These are phyloP conservation scores for Afroboletus lepidellus DNA, from an alignment of 1,284 basidiomycete species.

Conservation along the genomic window DNA sequence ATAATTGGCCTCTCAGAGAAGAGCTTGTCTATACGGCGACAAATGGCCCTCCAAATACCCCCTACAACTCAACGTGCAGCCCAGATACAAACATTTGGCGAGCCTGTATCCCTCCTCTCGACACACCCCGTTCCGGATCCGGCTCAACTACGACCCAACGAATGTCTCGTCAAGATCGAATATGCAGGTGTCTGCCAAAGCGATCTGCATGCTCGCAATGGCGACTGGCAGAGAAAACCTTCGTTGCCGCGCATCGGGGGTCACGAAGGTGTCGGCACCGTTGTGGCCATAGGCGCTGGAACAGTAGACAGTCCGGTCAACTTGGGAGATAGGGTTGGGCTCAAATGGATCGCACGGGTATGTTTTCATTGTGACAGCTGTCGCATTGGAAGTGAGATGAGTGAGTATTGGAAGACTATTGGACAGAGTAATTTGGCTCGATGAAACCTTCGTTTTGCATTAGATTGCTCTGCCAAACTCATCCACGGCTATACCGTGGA, in stretches of 20 bases:
- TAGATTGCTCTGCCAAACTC: conserved; percentile 42
- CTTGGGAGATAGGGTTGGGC: conserved; percentile 67
- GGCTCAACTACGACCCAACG: conserved; percentile 56
- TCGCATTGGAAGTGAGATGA: conserved; percentile 50
- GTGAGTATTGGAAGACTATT: conserved; percentile 33
- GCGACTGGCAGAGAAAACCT: conserved; percentile 51
- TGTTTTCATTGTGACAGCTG: conserved; percentile 67
- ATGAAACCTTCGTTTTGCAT: not conserved
- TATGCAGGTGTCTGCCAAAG: conserved; percentile 67
- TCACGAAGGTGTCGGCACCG: conserved; percentile 60
- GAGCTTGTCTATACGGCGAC: not conserved
- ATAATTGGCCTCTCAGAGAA: too few relatives aligned
- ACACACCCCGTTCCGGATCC: conserved; percentile 54
- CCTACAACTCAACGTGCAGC: conserved; percentile 51
- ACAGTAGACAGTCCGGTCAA: conserved; percentile 44
- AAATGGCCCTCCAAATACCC: conserved; percentile 22
- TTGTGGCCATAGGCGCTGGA: conserved; percentile 65
- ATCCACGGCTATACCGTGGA: conserved; percentile 59
- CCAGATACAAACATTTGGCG: conserved; percentile 40
- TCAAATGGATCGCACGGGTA: conserved; percentile 70
- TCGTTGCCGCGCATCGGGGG: conserved; percentile 66
- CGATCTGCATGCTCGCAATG: conserved; percentile 59
- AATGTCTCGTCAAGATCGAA: conserved; percentile 67
- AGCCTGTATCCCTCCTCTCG: conserved; percentile 36
- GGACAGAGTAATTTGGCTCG: not conserved